A percentile compares a stretch with the other conserved stretches of the same genome.
Conservation (phyloP, 1,139 yeast genomes). For the Williopsis jadinii region DNA sequence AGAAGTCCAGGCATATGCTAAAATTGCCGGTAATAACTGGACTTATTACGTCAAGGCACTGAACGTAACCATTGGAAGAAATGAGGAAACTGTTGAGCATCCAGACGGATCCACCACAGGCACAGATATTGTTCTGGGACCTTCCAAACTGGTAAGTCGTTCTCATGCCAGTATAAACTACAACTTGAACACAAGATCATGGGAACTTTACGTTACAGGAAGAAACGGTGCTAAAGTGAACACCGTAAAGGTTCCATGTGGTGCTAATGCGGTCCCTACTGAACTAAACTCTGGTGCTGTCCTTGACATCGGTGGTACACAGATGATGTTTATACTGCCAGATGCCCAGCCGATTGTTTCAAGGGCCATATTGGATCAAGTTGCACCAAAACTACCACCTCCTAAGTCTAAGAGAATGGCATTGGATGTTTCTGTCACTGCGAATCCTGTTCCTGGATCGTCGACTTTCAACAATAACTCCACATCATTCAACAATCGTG, state of each 20-base stretch:
- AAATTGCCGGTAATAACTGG: conserved; percentile 91
- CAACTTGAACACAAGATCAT: conserved; percentile 63
- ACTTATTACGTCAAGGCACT: conserved; percentile 87
- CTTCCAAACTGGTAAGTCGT: conserved; percentile 91
- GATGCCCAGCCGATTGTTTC: conserved; percentile 74
- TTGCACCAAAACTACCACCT: conserved; percentile 28
- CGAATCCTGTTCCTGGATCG: neutral
- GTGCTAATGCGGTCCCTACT: conserved; percentile 38
- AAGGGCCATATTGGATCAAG: conserved; percentile 38
- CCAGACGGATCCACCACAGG: conserved; percentile 23
- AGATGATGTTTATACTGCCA: conserved; percentile 97
- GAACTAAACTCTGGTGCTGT: conserved; percentile 78
- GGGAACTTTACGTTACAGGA: conserved; percentile 83
- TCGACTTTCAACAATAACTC: neutral
- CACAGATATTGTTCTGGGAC: conserved; percentile 89
- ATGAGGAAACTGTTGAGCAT: conserved; percentile 45
- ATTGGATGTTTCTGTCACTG: neutral
- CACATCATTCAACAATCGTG: neutral
- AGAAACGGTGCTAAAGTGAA: conserved; percentile 93
- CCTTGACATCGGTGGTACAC: conserved; percentile 92
- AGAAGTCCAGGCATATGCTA: conserved; percentile 94
- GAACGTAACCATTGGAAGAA: conserved; percentile 75
- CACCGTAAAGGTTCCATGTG: conserved; percentile 48
- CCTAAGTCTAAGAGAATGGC: conserved; percentile 22
- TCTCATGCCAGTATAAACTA: conserved; percentile 81